Evolutionary conservation across 768 basidiomycete genomes (phyloP).

Genomic region (Russula olivacea): DNA sequence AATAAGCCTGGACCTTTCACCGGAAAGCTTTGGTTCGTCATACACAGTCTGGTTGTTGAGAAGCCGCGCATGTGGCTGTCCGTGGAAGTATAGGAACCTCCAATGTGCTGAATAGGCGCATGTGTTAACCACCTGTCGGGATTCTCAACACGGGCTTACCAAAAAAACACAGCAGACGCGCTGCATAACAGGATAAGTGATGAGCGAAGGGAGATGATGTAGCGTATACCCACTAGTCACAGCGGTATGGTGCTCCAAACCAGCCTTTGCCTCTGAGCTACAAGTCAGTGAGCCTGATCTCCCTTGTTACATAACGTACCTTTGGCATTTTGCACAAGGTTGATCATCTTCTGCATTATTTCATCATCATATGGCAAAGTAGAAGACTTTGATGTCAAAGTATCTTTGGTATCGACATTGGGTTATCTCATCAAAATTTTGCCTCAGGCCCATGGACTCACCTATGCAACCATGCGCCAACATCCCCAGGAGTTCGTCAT

Average conservation of each 20-base stretch:
- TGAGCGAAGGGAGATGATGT: neutral
- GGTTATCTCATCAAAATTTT: neutral
- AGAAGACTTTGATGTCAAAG: constrained; percentile 13
- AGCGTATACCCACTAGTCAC: neutral
- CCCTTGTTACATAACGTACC: neutral
- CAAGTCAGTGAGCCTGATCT: neutral
- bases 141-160: neutral
- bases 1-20: constrained; percentile 7
- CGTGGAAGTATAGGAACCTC: constrained; percentile 19
- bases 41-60: neutral
- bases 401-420: neutral
- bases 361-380: constrained; percentile 16
- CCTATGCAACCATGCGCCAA: constrained; percentile 37
- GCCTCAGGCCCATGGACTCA: constrained; percentile 17
- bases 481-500: constrained; percentile 36
- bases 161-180: constrained; percentile 15
- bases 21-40: neutral
- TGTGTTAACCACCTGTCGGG: neutral
- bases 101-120: constrained; percentile 6
- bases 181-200: neutral
- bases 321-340: constrained; percentile 8
- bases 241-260: neutral
- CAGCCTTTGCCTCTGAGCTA: neutral
- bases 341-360: constrained; percentile 9
- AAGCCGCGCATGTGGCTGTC: constrained; percentile 8